These are phyloP conservation scores for Crithidia thermophila DNA, from an alignment of 208 protist species.

Conservation along the genomic window DNA sequence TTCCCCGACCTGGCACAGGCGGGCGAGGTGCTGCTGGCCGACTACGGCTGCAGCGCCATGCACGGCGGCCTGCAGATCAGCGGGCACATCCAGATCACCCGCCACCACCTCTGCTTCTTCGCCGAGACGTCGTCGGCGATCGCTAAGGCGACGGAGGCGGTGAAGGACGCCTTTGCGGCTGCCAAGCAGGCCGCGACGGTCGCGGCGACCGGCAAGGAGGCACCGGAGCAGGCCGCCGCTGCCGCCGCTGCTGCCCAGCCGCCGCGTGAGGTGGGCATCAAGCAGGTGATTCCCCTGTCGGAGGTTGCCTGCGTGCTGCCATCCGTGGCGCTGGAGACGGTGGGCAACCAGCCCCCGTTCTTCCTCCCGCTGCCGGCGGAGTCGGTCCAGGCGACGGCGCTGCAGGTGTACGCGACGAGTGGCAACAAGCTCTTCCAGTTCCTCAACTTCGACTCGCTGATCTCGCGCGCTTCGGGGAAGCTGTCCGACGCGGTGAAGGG, in stretches of 20 bases:
- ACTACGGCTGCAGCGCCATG: conserved; percentile 72
- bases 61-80: conserved; percentile 41
- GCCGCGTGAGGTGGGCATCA: conserved; percentile 34
- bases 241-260: neutral
- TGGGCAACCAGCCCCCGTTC: conserved; percentile 54
- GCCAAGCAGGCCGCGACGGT: conserved; percentile 26
- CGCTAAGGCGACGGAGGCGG: conserved; percentile 32
- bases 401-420: conserved; percentile 71
- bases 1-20: conserved; percentile 58
- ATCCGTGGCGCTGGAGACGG: conserved; percentile 61
- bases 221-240: neutral
- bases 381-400: conserved; percentile 59
- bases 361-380: conserved; percentile 66
- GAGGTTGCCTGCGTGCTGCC: conserved; percentile 65
- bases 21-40: conserved; percentile 69
- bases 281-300: conserved; percentile 58
- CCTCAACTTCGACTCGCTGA: conserved; percentile 63
- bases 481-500: conserved; percentile 55
- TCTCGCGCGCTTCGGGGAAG: conserved; percentile 40
- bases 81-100: conserved; percentile 70
- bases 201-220: conserved; percentile 7
- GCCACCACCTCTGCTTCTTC: conserved; percentile 71
- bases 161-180: conserved; percentile 29
- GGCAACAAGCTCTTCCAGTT: conserved; percentile 77
- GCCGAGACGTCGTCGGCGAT: conserved; percentile 40